These are phyloP conservation scores for Dichomitus squalens DNA, from an alignment of 1,284 basidiomycete species.

Conservation along the genomic window DNA sequence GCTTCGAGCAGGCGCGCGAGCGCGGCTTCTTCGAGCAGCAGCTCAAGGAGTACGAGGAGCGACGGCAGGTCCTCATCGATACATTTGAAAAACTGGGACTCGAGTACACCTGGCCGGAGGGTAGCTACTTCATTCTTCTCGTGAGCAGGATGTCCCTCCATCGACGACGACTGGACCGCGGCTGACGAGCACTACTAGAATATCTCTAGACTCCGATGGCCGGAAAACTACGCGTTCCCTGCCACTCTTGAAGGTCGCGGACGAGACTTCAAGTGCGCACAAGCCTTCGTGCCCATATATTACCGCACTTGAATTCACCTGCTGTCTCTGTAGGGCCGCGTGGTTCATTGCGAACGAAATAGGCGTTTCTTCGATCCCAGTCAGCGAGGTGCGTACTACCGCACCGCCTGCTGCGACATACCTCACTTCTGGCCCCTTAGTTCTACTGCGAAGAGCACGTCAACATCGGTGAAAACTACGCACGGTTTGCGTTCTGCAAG, in stretches of 20 bases:
- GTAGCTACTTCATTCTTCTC: constrained; percentile 87
- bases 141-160: constrained; percentile 41
- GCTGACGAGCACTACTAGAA: constrained; percentile 51
- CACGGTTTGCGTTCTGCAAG: constrained; percentile 92
- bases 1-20: constrained; percentile 74
- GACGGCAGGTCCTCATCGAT: constrained; percentile 71
- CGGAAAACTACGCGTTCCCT: constrained; percentile 83
- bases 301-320: background rate
- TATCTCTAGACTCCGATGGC: constrained; percentile 76
- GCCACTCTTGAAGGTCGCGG: constrained; percentile 75
- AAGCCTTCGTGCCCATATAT: background rate
- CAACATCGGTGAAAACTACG: constrained; percentile 82
- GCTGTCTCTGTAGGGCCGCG: constrained; percentile 54
- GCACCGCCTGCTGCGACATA: background rate
- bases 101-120: constrained; percentile 85
- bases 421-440: constrained; percentile 38
- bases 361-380: constrained; percentile 89
- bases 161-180: background rate
- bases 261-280: constrained; percentile 79
- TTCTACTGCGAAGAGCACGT: constrained; percentile 89
- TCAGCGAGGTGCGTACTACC: constrained; percentile 71
- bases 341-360: constrained; percentile 91
- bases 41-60: constrained; percentile 77
- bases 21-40: constrained; percentile 85
- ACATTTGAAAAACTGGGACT: constrained; percentile 86